Percentiles rank a stretch among this genome's conserved stretches.
phyloP scores from a whole-genome alignment of 805 yeast species.

The Ogataea salicorniae region DNA sequence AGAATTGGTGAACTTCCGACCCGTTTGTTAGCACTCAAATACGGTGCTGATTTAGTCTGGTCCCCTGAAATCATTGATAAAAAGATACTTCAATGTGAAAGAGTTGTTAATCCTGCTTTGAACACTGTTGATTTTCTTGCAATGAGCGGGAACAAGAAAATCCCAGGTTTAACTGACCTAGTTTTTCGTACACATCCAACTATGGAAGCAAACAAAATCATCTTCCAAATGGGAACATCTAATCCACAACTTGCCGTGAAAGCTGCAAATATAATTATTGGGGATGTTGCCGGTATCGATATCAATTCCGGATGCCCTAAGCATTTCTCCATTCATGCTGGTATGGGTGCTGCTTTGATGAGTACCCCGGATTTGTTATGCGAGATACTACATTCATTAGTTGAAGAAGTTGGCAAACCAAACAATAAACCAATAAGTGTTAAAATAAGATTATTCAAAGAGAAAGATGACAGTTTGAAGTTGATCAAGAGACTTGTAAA shows the following conservation, averaged over 20 bases:
- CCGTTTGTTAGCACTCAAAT: conserved; percentile 66
- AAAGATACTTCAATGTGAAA: conserved; percentile 64
- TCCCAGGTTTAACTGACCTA: conserved; percentile 45
- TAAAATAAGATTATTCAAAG: conserved; percentile 75
- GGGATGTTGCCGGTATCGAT: conserved; percentile 90
- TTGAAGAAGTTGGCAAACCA: conserved; percentile 76
- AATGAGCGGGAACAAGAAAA: conserved; percentile 35
- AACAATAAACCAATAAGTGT: conserved; percentile 78
- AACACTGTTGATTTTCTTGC: conserved; percentile 57
- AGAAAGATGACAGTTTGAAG: conserved; percentile 51
- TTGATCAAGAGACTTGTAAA: conserved; percentile 53
- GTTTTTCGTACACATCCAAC: conserved; percentile 65
- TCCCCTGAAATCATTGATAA: conserved; percentile 91
- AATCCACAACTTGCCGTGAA: conserved; percentile 78
- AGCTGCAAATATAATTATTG: conserved; percentile 76
- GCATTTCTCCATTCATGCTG: conserved; percentile 88
- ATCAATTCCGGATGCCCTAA: conserved; percentile 97
- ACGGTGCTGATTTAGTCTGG: conserved; percentile 97
- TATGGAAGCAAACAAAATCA: conserved; percentile 58
- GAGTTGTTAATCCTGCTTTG: conserved; percentile 52
- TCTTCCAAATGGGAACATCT: conserved; percentile 90
- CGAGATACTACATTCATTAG: conserved; percentile 61
- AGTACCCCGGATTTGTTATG: conserved; percentile 76
- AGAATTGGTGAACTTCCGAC: conserved; percentile 93
- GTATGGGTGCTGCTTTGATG: conserved; percentile 95